A percentile compares a stretch with the other conserved stretches of the same genome.
Conservation (phyloP, 768 basidiomycete genomes). For the Lyophyllum decastes region DNA sequence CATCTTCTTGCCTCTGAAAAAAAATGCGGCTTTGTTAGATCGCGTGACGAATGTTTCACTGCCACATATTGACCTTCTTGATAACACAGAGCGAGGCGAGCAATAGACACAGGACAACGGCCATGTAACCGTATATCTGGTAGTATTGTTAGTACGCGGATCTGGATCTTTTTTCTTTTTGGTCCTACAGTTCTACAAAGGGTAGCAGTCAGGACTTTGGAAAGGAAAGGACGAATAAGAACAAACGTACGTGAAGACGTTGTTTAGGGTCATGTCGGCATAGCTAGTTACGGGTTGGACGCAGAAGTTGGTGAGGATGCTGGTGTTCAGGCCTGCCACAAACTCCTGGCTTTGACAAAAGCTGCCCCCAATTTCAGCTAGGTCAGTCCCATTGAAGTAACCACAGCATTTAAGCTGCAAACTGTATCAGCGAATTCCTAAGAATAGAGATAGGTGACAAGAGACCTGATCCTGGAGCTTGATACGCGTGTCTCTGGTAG, state of each 20-base stretch:
- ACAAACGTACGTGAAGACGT: slow-evolving; percentile 76
- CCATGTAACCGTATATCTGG: slow-evolving; percentile 83
- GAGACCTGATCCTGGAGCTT: slow-evolving; percentile 74
- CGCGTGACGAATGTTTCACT: background rate
- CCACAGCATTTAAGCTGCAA: slow-evolving; percentile 81
- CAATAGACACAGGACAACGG: slow-evolving; percentile 72
- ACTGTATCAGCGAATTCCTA: background rate
- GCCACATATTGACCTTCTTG: slow-evolving; percentile 55
- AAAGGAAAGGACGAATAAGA: background rate
- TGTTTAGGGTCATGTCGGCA: slow-evolving; percentile 75
- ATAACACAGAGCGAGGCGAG: slow-evolving; percentile 86
- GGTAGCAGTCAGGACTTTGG: background rate
- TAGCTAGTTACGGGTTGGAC: slow-evolving; percentile 66
- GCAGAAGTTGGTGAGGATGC: slow-evolving; percentile 58
- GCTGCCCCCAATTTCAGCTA: slow-evolving; percentile 57
- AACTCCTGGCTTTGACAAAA: slow-evolving; percentile 56
- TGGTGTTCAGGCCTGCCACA: slow-evolving; percentile 38
- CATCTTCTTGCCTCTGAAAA: slow-evolving; percentile 70
- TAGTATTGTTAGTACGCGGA: slow-evolving; percentile 8
- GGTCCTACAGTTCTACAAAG: slow-evolving; percentile 45
- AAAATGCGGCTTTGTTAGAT: background rate
- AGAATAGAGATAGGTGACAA: slow-evolving; percentile 4
- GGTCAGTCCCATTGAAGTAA: slow-evolving; percentile 70
- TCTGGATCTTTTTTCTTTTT: background rate
- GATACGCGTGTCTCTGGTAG: slow-evolving; percentile 47